These are phyloP conservation scores for Pharnaceum exiguum DNA, from an alignment of 148 eudicot genomes.

Conservation along the genomic window DNA sequence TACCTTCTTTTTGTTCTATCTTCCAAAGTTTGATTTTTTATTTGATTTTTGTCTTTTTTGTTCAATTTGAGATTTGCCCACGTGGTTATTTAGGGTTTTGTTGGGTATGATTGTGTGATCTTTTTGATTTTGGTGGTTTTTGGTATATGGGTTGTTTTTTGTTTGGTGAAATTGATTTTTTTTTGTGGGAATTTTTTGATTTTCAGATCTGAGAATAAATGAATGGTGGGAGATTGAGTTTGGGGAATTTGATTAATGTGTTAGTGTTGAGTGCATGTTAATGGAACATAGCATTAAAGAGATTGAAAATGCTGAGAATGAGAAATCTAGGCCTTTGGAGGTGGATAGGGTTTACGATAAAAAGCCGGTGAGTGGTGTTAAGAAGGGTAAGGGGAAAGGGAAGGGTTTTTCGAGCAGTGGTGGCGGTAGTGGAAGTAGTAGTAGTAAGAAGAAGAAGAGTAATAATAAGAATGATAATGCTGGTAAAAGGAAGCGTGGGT, in stretches of 20 bases:
- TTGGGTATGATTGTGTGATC: not conserved
- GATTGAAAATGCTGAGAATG: constrained; percentile 37
- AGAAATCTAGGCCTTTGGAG: constrained; percentile 55
- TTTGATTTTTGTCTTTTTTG: too few species aligned
- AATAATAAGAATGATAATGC: too few species aligned
- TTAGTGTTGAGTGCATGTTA: constrained; percentile 52
- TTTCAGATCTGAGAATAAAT: constrained; percentile 63
- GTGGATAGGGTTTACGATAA: constrained; percentile 36
- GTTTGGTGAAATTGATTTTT: constrained; percentile 11
- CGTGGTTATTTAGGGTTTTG: constrained; percentile 2
- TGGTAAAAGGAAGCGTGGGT: constrained; percentile 38
- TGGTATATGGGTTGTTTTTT: not conserved
- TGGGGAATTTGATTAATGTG: constrained; percentile 33
- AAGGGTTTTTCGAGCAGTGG: constrained; percentile 4
- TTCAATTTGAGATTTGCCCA: not conserved
- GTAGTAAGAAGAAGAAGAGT: too few species aligned
- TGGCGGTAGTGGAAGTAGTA: not conserved
- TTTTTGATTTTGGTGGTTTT: not conserved
- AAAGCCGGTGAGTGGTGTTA: constrained; percentile 25
- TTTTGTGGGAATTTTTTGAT: constrained; percentile 18
- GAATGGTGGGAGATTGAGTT: constrained; percentile 39
- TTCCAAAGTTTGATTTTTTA: too few species aligned
- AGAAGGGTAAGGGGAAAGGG: too few species aligned
- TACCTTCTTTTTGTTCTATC: constrained; percentile 8
- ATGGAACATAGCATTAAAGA: constrained; percentile 67